A percentile compares a stretch with the other conserved stretches of the same genome.
phyloP scores from a whole-genome alignment of 805 yeast species.

The Starmerella stigmatis region DNA sequence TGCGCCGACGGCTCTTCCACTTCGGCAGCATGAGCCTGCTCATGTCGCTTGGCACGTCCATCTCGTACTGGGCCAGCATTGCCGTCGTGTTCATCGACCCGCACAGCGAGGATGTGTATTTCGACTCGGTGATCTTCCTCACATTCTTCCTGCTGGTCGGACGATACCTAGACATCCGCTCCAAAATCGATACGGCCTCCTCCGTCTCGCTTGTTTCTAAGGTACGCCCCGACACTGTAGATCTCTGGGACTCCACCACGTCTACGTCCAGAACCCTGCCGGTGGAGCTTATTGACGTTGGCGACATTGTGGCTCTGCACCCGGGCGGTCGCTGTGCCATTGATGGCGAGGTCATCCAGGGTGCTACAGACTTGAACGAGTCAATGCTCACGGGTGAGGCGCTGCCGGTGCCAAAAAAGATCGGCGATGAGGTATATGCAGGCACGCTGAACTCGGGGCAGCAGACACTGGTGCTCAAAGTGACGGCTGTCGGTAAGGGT shows the following conservation, averaged over 20 bases:
- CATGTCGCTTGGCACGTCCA: conserved; percentile 62
- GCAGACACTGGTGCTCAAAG: conserved; percentile 42
- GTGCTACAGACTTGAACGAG: conserved; percentile 77
- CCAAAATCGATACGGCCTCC: conserved; percentile 57
- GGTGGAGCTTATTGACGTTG: conserved; percentile 57
- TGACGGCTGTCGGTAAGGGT: conserved; percentile 49
- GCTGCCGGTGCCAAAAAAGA: conserved; percentile 43
- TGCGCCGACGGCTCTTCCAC: conserved; percentile 46
- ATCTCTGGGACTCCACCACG: conserved; percentile 2
- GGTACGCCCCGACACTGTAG: conserved; percentile 41
- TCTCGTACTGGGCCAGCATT: conserved; percentile 60
- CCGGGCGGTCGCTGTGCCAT: conserved; percentile 50
- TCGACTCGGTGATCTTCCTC: conserved; percentile 69
- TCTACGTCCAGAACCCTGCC: conserved; percentile 6
- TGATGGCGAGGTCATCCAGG: conserved; percentile 59
- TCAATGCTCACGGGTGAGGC: conserved; percentile 82
- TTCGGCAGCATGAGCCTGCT: conserved; percentile 73
- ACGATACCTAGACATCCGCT: conserved; percentile 52
- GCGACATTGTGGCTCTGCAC: conserved; percentile 52
- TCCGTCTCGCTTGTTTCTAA: conserved; percentile 47
- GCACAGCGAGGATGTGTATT: conserved; percentile 43
- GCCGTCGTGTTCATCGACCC: conserved; percentile 44
- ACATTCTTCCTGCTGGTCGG: conserved; percentile 65
- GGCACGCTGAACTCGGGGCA: conserved; percentile 62
- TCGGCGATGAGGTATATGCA: conserved; percentile 60